Conservation (phyloP, 371 early-diverging fungal genomes). For the Rhizopus microsporus region DNA sequence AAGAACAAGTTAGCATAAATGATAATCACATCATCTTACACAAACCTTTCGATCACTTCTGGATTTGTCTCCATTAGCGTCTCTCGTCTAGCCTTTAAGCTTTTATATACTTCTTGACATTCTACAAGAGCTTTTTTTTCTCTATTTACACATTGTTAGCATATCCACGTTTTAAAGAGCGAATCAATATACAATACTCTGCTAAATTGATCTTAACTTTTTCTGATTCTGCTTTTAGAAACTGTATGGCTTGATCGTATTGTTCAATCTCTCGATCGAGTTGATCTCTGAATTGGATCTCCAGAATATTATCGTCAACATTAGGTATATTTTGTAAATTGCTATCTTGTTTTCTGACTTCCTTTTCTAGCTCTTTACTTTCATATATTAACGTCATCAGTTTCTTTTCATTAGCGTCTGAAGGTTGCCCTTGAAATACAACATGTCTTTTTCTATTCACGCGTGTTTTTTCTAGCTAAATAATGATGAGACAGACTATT, state of each 20-base stretch:
- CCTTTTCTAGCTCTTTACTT: conserved; percentile 9
- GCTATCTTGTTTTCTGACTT: conserved; percentile 4
- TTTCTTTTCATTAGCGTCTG: conserved; percentile 1
- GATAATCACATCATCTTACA: background rate
- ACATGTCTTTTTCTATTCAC: background rate
- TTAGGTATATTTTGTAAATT: conserved; percentile 7
- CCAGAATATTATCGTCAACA: conserved; percentile 16
- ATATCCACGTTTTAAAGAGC: background rate
- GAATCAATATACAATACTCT: background rate
- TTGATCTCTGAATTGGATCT: conserved; percentile 33
- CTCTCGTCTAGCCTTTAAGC: conserved; percentile 6
- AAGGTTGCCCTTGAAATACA: conserved; percentile 16
- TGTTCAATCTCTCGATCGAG: conserved; percentile 18
- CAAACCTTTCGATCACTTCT: background rate
- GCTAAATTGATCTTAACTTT: background rate
- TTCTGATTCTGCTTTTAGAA: conserved; percentile 19
- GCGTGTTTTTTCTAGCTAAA: conserved; percentile 13
- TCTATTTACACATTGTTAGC: conserved; percentile 1
- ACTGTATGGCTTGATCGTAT: conserved; percentile 15
- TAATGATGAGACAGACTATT: background rate
- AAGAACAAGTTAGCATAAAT: background rate
- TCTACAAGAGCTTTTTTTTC: conserved; percentile 25
- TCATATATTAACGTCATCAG: conserved; percentile 12
- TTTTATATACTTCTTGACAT: conserved; percentile 22
- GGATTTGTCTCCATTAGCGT: background rate